phyloP scores from a whole-genome alignment of 257 asterid genomes.

The Nicotiana tabacum region DNA sequence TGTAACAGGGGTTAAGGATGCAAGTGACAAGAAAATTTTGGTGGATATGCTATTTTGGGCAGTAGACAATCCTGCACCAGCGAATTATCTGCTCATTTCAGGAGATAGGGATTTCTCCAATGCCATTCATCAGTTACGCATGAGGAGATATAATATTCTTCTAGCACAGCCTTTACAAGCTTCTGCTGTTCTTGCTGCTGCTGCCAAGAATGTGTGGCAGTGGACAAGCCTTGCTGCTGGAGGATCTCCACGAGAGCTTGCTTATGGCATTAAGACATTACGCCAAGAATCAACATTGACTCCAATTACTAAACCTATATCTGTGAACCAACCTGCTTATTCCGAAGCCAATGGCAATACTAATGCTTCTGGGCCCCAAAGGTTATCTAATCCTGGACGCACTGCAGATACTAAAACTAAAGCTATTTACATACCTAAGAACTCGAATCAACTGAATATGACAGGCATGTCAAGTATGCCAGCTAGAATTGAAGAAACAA shows the following conservation, averaged over 20 bases:
- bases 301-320: background rate
- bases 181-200: conserved; percentile 47
- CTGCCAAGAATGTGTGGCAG: conserved; percentile 49
- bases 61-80: conserved; percentile 64
- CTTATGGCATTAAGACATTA: background rate
- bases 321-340: conserved; percentile 11
- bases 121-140: conserved; percentile 51
- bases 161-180: conserved; percentile 47
- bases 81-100: conserved; percentile 49
- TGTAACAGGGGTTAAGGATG: conserved; percentile 46
- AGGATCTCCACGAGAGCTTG: conserved; percentile 24
- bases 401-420: conserved; percentile 11
- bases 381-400: conserved; percentile 6
- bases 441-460: conserved; percentile 13
- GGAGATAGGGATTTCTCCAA: conserved; percentile 55
- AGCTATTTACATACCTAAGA: background rate
- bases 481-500: conserved; percentile 11
- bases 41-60: conserved; percentile 64
- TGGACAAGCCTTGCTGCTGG: conserved; percentile 42
- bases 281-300: background rate
- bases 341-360: background rate
- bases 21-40: conserved; percentile 47
- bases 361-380: conserved; percentile 12
- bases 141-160: conserved; percentile 51
- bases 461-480: conserved; percentile 22